Percentiles rank a stretch among this genome's conserved stretches.
Conservation (phyloP, 495 filamentous ascomycete species). For the Parmelia sp. region DNA sequence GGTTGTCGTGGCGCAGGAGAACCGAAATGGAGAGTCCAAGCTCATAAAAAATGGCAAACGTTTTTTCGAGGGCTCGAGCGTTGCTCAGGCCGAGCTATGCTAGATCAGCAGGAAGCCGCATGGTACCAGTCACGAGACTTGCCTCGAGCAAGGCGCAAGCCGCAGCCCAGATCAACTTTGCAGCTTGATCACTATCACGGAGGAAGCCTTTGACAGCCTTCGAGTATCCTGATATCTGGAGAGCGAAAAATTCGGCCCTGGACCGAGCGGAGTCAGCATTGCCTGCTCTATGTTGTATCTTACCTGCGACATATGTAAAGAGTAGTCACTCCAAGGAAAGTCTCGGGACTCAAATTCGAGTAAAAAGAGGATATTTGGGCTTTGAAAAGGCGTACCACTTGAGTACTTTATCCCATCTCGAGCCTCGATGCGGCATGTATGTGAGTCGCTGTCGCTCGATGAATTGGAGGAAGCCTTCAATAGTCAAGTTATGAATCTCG, state of each 20-base stretch:
- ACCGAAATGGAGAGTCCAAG: constrained; percentile 48
- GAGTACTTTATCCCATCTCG: constrained; percentile 47
- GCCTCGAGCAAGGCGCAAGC: constrained; percentile 51
- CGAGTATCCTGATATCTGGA: constrained; percentile 36
- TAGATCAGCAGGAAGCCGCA: constrained; percentile 1
- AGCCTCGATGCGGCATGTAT: constrained; percentile 46
- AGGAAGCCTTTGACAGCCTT: constrained; percentile 45
- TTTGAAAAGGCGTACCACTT: constrained; percentile 27
- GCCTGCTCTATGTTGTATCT: no score
- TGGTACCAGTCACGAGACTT: constrained; percentile 19
- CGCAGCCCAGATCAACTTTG: constrained; percentile 48
- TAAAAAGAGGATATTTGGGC: not conserved
- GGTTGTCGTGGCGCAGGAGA: constrained; percentile 47
- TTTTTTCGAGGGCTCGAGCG: constrained; percentile 46
- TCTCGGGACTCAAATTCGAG: not conserved
- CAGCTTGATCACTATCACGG: constrained; percentile 44
- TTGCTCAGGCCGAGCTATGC: constrained; percentile 50
- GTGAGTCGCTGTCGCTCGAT: constrained; percentile 37
- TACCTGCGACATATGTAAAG: no score
- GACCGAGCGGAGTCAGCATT: not conserved
- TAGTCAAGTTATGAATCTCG: constrained; percentile 21
- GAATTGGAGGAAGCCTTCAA: constrained; percentile 29
- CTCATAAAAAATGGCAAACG: constrained; percentile 52
- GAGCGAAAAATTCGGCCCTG: constrained; percentile 44
- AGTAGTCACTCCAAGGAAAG: not conserved